Conservation (phyloP, 1,284 basidiomycete genomes). For the Takashimella koratensis region DNA sequence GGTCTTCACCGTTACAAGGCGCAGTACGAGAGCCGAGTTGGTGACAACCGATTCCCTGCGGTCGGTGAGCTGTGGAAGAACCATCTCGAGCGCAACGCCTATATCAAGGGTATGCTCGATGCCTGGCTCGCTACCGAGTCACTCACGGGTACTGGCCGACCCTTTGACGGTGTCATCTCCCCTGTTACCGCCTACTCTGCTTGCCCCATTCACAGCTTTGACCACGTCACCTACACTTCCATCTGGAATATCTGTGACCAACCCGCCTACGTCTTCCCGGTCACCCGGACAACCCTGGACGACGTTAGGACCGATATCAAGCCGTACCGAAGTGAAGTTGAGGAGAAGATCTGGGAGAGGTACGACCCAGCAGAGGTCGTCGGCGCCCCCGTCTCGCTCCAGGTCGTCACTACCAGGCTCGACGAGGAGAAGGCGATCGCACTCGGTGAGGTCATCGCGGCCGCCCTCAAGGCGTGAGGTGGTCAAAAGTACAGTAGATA, state of each 20-base stretch:
- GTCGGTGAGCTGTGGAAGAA: constrained; percentile 25
- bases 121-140: constrained; percentile 19
- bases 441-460: constrained; percentile 32
- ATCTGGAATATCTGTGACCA: constrained; percentile 30
- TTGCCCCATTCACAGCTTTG: constrained; percentile 15
- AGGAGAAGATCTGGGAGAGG: constrained; percentile 54
- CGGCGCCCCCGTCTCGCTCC: constrained; percentile 62
- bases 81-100: constrained; percentile 18
- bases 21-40: constrained; percentile 9
- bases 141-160: constrained; percentile 26
- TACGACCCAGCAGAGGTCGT: constrained; percentile 59
- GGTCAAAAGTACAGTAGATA: no score
- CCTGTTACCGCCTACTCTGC: constrained; percentile 21
- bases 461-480: constrained; percentile 54
- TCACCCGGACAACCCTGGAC: constrained; percentile 58
- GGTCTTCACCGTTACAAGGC: constrained; percentile 16
- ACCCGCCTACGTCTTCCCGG: constrained; percentile 59
- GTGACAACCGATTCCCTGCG: constrained; percentile 9
- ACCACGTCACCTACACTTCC: constrained; percentile 22
- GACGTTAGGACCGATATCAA: constrained; percentile 52
- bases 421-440: constrained; percentile 50
- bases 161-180: constrained; percentile 29
- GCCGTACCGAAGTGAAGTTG: constrained; percentile 50
- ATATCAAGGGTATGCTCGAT: constrained; percentile 21
- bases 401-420: constrained; percentile 61